Conservation (phyloP, 495 filamentous ascomycete genomes). For the Cercophora sp. region DNA sequence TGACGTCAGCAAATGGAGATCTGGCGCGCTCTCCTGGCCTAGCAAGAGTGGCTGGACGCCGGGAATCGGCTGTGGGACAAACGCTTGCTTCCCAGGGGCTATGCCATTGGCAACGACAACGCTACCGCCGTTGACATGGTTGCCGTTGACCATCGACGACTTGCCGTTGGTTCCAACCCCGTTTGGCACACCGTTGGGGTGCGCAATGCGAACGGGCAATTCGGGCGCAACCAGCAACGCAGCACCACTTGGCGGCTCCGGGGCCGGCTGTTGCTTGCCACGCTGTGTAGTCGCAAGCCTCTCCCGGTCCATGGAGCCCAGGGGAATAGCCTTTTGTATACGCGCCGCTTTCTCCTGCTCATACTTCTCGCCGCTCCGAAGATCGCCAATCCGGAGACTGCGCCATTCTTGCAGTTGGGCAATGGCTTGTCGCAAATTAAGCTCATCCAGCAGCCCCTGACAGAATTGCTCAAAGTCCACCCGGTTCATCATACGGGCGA, state of each 20-base stretch:
- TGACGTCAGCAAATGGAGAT: constrained; percentile 78
- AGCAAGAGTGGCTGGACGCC: constrained; percentile 64
- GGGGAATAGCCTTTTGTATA: constrained; percentile 63
- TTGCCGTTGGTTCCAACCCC: constrained; percentile 21
- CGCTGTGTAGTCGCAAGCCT: constrained; percentile 62
- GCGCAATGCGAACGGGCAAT: constrained; percentile 53
- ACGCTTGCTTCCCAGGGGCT: constrained; percentile 35
- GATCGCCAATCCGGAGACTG: constrained; percentile 70
- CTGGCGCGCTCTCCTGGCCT: constrained; percentile 70
- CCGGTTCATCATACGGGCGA: constrained; percentile 94
- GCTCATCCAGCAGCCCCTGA: constrained; percentile 79
- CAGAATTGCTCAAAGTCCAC: constrained; percentile 84
- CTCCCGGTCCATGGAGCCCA: constrained; percentile 76
- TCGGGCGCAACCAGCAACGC: constrained; percentile 73
- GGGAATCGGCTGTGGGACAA: constrained; percentile 42
- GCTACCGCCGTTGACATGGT: constrained; percentile 38
- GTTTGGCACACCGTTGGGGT: constrained; percentile 17
- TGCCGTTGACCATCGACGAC: constrained; percentile 31
- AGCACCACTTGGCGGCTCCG: constrained; percentile 68
- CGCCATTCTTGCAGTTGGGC: constrained; percentile 93
- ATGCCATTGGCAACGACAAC: constrained; percentile 39
- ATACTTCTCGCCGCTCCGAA: constrained; percentile 88
- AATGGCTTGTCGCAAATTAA: constrained; percentile 86
- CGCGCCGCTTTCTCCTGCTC: constrained; percentile 82
- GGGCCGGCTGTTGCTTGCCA: constrained; percentile 51